Base-by-base conservation (phyloP, 2,329 filamentous ascomycete genomes). In the Xylariaceae sp. region DNA sequence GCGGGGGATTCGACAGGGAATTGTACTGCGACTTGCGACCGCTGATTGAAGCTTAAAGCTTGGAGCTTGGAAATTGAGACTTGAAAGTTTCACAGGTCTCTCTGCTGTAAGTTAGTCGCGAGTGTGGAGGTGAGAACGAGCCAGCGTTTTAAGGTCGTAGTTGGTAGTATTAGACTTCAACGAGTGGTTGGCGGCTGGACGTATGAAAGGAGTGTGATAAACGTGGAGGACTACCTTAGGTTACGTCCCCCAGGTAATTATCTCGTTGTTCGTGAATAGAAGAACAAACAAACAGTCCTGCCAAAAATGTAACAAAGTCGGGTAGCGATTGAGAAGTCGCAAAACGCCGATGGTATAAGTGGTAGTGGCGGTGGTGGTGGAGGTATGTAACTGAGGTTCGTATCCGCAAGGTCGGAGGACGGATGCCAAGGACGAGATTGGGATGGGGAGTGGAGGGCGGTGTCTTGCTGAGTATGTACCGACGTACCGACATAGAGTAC, bases 121-220 rank as follows among this genome's bases (percentile, higher is more conserved):
- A 10, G 3, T 37, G 32, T 14, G 6, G 3, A 16, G 7, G 32
- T 37, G 32, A 37, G 32, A 37, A 37, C 32, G 32, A 14, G 32
- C 32, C 32, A 37, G 32, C 32, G 32, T 16, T 37, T 16, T 10
- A 3, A 37, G 32, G 3, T 37, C 12, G 32, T 12, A 46, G 40
- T 43, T 48, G 47, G 44, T 40, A 23, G 44, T 54, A 48, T 52
- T 49, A 48, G 46, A 54, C 37, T 48, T 41, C 52, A 60, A 55
- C 54, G 40, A 62, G 40, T 20, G 53, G 20, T 20, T 44, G 20
- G 40, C 37, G 23, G 23, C 9, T 9, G 4, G 4, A 9, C 9
- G 23, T 26, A 26, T 26, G 20, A 19, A 51, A 19, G n/a, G 43
- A 40, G 14, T n/a, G 18, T 21, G 14, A 12, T 37, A 16, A 37